Percentiles rank a stretch among this genome's conserved stretches.
phyloP scores from a whole-genome alignment of 176 grass and related monocot species.

The Aegilops umbellulata region DNA sequence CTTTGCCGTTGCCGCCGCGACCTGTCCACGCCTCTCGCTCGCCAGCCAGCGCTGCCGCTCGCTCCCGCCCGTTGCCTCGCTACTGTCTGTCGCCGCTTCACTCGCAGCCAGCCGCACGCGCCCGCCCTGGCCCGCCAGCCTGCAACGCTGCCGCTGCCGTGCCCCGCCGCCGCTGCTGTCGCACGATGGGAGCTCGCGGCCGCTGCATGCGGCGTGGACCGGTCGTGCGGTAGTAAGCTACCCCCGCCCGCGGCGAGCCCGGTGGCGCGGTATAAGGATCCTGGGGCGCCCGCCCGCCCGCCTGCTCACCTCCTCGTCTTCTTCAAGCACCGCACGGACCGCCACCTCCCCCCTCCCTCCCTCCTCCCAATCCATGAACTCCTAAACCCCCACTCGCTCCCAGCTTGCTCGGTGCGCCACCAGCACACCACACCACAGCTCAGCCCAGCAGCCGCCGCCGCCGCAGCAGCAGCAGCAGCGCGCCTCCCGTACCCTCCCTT shows the following conservation, averaged over 20 bases:
- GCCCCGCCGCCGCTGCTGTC: too few relatives aligned
- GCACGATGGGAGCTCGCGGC: not conserved
- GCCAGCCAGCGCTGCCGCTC: too few relatives aligned
- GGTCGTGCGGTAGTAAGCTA: not conserved
- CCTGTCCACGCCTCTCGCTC: too few relatives aligned
- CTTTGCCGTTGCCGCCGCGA: too few relatives aligned
- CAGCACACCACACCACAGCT: not conserved
- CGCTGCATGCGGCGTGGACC: not conserved
- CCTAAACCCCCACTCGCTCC: not conserved
- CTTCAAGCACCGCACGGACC: constrained; percentile 33
- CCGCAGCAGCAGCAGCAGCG: not conserved
- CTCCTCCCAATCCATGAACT: not conserved
- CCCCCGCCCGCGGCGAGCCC: not conserved
- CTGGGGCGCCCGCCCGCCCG: not conserved
- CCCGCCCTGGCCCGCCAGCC: too few relatives aligned
- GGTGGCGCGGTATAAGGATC: constrained; percentile 26
- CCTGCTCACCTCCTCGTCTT: not conserved
- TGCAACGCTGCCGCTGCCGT: too few relatives aligned
- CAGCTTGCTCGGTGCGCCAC: not conserved
- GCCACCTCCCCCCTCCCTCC: constrained; percentile 8
- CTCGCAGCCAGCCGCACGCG: too few relatives aligned
- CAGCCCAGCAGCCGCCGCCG: not conserved
- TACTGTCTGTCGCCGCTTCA: too few relatives aligned
- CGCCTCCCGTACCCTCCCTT: not conserved
- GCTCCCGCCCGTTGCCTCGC: too few relatives aligned